A percentile compares a stretch with the other conserved stretches of the same genome.
phyloP scores from a whole-genome alignment of 108 stramenopile genomes.

The Tribonema minus region DNA sequence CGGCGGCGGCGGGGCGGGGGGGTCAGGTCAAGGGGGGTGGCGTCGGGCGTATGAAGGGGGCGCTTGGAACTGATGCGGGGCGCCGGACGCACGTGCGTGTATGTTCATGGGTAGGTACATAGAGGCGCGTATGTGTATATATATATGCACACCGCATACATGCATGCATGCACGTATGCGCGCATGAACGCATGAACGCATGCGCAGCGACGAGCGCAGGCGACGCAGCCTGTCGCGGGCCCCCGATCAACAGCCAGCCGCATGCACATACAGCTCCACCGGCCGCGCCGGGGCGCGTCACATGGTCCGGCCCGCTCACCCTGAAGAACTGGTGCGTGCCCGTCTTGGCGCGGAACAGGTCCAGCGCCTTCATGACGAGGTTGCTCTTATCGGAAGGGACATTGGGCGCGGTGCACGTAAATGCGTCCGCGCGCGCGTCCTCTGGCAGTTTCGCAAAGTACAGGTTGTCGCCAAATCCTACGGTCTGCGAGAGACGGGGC shows the following conservation, averaged over 20 bases:
- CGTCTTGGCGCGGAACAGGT: slow-evolving; percentile 78
- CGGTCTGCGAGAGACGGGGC: slow-evolving; percentile 59
- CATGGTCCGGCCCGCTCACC: not conserved
- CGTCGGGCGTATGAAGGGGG: too few relatives aligned
- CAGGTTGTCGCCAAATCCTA: slow-evolving; percentile 85
- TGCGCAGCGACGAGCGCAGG: not conserved
- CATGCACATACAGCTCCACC: not conserved
- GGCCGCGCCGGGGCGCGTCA: not conserved
- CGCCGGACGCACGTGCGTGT: too few relatives aligned
- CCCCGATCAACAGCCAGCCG: not conserved
- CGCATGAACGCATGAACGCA: not conserved
- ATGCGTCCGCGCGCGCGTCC: slow-evolving; percentile 52
- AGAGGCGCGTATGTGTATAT: too few relatives aligned
- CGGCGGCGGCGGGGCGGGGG: not conserved
- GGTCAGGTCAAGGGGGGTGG: too few relatives aligned
- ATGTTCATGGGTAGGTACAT: too few relatives aligned
- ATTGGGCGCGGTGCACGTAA: slow-evolving; percentile 80
- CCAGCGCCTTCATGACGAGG: slow-evolving; percentile 77
- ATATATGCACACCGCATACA: not conserved
- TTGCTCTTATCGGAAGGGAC: slow-evolving; percentile 79
- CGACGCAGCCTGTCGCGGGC: not conserved
- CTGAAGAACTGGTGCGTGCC: slow-evolving; percentile 43
- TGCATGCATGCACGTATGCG: not conserved
- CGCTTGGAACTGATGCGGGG: too few relatives aligned
- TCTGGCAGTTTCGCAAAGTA: slow-evolving; percentile 55